Base-by-base conservation (phyloP, 2,329 filamentous ascomycete species). In the Fusarium nelsonii region DNA sequence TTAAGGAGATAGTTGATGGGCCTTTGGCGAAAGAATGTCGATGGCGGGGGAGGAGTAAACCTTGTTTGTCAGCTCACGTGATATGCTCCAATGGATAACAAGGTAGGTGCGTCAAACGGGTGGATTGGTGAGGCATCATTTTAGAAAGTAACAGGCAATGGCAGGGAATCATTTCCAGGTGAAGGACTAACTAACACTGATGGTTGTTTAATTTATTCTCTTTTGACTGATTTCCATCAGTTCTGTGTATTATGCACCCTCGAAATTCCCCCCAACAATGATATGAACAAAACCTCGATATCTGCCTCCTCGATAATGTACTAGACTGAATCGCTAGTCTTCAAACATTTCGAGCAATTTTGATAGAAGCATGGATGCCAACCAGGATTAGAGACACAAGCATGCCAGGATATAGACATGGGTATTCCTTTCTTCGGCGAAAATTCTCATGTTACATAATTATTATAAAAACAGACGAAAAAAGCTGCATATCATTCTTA, bases 1-100 rank as follows among this genome's bases (percentile, higher is more conserved):
- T 78, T 78, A 79, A 76, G 73, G 75, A 75, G 72, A 74, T 65
- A 73, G 69, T 71, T 61, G 64, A 58, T 65, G 70, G 51, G 53
- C 37, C 45, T 66, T 68, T 56, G 63, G 59, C 59, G 71, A 68
- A 55, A 60, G 72, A 76, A 77, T 73, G 70, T 74, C 63, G 70
- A 70, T 75, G 73, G 75, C 75, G 75, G 75, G 76, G 74, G 66
- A 61, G 63, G 69, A 66, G 58, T 53, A 64, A 53, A 44, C 64
- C 58, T 61, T 33, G 20, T 37, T 37, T 12, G 28, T 4, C 8
- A 6, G 8, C 0, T 36, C 73, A 75, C 73, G 73, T 75, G 73
- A 73, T 37, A 3, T 12, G 6, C 8, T n/a, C 37, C 48, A 46
- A 37, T 43, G 53, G 58, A 71, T 57, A 37, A 48, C 34, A 46